Evolutionary conservation across 176 grass and related monocot genomes (phyloP).

Genomic region (Typha latifolia): DNA sequence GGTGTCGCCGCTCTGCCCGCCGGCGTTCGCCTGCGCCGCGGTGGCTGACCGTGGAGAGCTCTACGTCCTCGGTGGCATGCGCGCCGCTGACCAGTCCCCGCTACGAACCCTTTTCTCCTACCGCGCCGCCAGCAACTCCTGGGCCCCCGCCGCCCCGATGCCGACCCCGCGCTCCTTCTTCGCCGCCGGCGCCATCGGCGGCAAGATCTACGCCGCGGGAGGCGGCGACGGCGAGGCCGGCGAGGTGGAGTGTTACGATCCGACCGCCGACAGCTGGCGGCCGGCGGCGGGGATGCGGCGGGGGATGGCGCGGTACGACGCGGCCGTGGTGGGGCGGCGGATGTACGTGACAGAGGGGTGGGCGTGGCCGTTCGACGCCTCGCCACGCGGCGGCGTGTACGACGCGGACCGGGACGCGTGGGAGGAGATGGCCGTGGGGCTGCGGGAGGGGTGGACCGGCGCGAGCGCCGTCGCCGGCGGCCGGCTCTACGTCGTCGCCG

Average conservation of each 20-base stretch:
- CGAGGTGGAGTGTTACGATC: slow-evolving; percentile 24
- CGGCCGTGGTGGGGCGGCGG: slow-evolving; percentile 47
- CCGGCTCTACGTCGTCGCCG: slow-evolving; percentile 67
- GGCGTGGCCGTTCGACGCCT: slow-evolving; percentile 90
- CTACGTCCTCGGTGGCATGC: slow-evolving; percentile 56
- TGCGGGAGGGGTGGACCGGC: slow-evolving; percentile 94
- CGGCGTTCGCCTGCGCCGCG: slow-evolving; percentile 47
- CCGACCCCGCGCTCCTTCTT: slow-evolving; percentile 18
- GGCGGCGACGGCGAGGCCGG: slow-evolving; percentile 16
- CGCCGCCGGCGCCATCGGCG: slow-evolving; percentile 16
- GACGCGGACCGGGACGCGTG: slow-evolving; percentile 58
- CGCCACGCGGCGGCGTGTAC: slow-evolving; percentile 64
- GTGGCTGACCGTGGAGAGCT: slow-evolving; percentile 69
- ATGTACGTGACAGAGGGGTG: slow-evolving; percentile 97
- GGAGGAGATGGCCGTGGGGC: slow-evolving; percentile 71
- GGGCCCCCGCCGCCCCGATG: slow-evolving; percentile 17
- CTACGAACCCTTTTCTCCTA: slow-evolving; percentile 18
- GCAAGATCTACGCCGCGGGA: slow-evolving; percentile 17
- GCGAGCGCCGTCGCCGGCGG: slow-evolving; percentile 60
- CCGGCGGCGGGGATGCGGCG: slow-evolving; percentile 28
- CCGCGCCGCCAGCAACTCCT: slow-evolving; percentile 23
- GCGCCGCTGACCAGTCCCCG: slow-evolving; percentile 10
- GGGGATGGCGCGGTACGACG: slow-evolving; percentile 64
- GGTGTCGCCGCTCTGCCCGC: slow-evolving; percentile 19
- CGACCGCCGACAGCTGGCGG: slow-evolving; percentile 25